phyloP scores from a whole-genome alignment of 2,329 filamentous ascomycete genomes.

The Raffaelea albimanens region DNA sequence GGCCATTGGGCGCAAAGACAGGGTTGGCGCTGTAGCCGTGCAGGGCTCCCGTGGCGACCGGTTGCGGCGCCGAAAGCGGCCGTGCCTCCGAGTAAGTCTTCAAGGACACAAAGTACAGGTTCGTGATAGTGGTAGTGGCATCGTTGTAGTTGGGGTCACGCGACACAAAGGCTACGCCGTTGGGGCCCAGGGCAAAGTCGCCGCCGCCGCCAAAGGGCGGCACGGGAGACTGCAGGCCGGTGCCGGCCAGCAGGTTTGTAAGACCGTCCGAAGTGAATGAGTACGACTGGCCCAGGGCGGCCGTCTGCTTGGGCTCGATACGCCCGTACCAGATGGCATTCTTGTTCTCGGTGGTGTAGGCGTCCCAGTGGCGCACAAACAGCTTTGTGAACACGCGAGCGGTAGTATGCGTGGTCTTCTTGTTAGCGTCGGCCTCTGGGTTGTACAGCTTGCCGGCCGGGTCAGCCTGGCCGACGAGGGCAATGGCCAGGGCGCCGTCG shows the following conservation, averaged over 20 bases:
- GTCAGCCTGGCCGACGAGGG: conserved; percentile 54
- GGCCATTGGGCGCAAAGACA: conserved; percentile 65
- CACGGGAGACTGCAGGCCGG: conserved; percentile 55
- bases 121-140: conserved; percentile 70
- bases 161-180: conserved; percentile 63
- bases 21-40: conserved; percentile 58
- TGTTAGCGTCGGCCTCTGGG: conserved; percentile 34
- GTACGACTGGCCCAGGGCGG: neutral
- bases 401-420: conserved; percentile 36
- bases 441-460: conserved; percentile 63
- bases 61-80: conserved; percentile 30
- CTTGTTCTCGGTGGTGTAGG: conserved; percentile 59
- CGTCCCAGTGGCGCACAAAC: conserved; percentile 77
- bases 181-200: conserved; percentile 67
- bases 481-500: conserved; percentile 41
- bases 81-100: conserved; percentile 50
- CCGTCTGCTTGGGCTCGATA: conserved; percentile 31
- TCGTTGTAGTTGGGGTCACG: conserved; percentile 64
- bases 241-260: conserved; percentile 55
- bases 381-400: conserved; percentile 65
- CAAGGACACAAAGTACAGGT: conserved; percentile 66
- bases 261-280: conserved; percentile 35
- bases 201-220: conserved; percentile 68
- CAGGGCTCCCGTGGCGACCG: conserved; percentile 34
- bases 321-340: conserved; percentile 66